Conservation (phyloP, 306 rosid genomes). For the Corylus heterophylla region DNA sequence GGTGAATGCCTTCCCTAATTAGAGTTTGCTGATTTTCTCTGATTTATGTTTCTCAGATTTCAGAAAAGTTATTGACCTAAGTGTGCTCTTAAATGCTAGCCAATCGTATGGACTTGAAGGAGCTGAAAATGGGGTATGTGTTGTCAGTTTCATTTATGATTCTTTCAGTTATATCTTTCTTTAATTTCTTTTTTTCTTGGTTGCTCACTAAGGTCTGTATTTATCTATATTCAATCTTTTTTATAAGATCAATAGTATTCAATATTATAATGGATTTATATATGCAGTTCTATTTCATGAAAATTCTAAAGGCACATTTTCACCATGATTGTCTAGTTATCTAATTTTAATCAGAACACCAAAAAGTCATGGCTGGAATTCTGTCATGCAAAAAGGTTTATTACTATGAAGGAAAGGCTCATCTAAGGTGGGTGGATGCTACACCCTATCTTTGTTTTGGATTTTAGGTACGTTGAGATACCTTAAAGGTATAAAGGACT, state of each 20-base stretch:
- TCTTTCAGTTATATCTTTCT: conserved; percentile 14
- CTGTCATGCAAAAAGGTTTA: background rate
- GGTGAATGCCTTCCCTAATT: conserved; percentile 56
- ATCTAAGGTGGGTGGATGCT: background rate
- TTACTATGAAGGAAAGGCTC: conserved; percentile 7
- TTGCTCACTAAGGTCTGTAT: background rate
- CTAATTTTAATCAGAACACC: background rate
- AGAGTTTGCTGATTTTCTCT: conserved; percentile 31
- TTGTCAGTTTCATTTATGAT: conserved; percentile 20
- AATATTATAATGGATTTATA: background rate
- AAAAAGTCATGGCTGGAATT: conserved; percentile 5
- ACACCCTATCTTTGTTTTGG: background rate
- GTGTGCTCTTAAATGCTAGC: conserved; percentile 68
- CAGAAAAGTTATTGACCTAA: conserved; percentile 45
- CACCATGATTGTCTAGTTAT: conserved; percentile 1
- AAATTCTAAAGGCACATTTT: background rate
- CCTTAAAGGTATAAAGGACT: background rate
- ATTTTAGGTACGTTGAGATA: conserved; percentile 9
- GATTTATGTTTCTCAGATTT: conserved; percentile 33
- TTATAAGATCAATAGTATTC: too few species aligned
- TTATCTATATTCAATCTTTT: background rate
- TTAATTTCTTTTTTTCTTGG: conserved; percentile 13
- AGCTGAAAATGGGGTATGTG: conserved; percentile 96
- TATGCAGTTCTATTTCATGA: conserved; percentile 1
- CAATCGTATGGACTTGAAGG: conserved; percentile 94